Conservation (phyloP, 1,139 yeast genomes). For the Scheffersomyces titani region DNA sequence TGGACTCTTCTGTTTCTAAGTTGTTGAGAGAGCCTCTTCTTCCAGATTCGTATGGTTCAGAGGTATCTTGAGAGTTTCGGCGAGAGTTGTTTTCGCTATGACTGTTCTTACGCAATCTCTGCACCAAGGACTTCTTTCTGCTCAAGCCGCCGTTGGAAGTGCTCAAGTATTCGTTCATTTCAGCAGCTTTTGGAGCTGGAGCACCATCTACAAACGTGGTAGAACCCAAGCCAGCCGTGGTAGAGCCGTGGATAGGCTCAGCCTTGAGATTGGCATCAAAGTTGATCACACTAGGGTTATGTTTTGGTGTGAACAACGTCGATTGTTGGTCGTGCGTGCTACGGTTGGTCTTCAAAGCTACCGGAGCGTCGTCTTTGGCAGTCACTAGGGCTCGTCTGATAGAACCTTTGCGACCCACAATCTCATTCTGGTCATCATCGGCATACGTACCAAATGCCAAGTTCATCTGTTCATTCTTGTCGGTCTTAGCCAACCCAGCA, state of each 20-base stretch:
- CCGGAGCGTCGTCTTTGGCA: constrained; percentile 3
- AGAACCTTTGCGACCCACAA: constrained; percentile 31
- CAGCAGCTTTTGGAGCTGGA: constrained; percentile 66
- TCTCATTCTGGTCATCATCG: constrained; percentile 37
- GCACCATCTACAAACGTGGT: constrained; percentile 95
- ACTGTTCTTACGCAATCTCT: constrained; percentile 56
- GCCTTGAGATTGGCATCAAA: constrained; percentile 74
- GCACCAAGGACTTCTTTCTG: constrained; percentile 76
- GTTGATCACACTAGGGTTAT: constrained; percentile 55
- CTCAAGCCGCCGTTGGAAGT: constrained; percentile 44
- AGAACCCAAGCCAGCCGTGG: constrained; percentile 86
- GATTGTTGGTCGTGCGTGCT: constrained; percentile 1
- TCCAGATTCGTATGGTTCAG: constrained; percentile 11
- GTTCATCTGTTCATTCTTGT: constrained; percentile 58
- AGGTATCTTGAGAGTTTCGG: constrained; percentile 36
- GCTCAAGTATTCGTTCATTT: constrained; percentile 27
- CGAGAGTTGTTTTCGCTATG: constrained; percentile 34
- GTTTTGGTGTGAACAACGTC: constrained; percentile 35
- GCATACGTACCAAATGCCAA: constrained; percentile 59
- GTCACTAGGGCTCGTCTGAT: constrained; percentile 7
- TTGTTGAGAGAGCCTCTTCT: constrained; percentile 23
- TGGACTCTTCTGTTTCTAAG: constrained; percentile 11
- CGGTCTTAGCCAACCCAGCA: constrained; percentile 54
- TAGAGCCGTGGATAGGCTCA: constrained; percentile 77
- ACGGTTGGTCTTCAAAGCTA: constrained; percentile 2